Percentiles rank a stretch among this genome's conserved stretches.
Evolutionary conservation across 2,329 filamentous ascomycete species (phyloP).

Genomic region (Tolypocladium ophioglossoides): DNA sequence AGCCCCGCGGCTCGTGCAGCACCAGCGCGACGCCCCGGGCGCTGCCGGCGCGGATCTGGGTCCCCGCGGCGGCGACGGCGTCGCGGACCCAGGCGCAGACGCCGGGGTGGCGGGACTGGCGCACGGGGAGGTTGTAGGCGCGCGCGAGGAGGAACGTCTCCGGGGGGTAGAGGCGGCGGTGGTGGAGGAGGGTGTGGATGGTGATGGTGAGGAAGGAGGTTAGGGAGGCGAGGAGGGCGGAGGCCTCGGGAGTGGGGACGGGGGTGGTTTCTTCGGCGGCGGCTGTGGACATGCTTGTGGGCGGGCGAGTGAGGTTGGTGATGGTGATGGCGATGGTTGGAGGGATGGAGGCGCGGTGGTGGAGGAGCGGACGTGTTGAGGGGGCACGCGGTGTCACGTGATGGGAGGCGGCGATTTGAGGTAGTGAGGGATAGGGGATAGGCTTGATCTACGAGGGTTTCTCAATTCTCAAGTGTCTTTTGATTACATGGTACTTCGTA

Average conservation of each 20-base stretch:
- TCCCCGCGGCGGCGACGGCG: conserved; percentile 61
- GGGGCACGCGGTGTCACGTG: neutral
- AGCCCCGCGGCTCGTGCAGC: conserved; percentile 28
- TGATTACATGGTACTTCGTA: too few species aligned
- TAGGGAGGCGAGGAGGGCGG: conserved; percentile 54
- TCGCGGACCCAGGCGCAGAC: conserved; percentile 81
- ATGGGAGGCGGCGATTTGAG: neutral
- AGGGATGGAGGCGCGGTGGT: neutral
- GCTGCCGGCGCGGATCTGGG: conserved; percentile 52
- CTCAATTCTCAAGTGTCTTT: too few species aligned
- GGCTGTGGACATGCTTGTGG: neutral
- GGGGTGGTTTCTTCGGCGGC: conserved; percentile 1
- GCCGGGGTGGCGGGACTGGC: conserved; percentile 75
- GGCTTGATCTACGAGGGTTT: too few species aligned
- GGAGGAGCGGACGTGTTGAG: neutral
- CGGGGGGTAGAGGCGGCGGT: conserved; percentile 68
- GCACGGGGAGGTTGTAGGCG: conserved; percentile 75
- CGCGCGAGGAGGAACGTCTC: conserved; percentile 68
- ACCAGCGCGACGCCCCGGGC: conserved; percentile 38
- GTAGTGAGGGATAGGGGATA: too few species aligned
- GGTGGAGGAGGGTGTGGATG: conserved; percentile 77
- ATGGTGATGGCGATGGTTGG: neutral
- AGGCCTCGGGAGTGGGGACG: conserved; percentile 24
- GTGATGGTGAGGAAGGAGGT: conserved; percentile 71
- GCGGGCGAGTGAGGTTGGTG: neutral